These are phyloP conservation scores for Macrocybe sp. DNA, from an alignment of 1,284 basidiomycete genomes.

Conservation along the genomic window DNA sequence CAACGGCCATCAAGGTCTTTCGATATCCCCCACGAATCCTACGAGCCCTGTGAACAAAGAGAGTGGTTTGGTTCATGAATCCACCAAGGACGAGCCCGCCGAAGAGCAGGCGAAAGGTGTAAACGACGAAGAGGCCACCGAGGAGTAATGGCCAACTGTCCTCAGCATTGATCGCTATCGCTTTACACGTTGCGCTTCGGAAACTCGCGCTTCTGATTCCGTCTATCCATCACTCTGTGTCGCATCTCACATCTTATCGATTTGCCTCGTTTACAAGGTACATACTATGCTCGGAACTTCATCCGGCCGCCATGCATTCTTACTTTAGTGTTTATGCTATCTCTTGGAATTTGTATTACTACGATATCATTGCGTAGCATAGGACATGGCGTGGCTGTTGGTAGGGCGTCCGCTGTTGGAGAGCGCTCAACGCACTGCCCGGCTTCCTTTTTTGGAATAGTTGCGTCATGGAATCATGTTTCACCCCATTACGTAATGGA, in stretches of 20 bases:
- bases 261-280: conserved; percentile 16
- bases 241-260: conserved; percentile 16
- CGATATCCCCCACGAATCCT: conserved; percentile 67
- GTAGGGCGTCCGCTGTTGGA: background rate
- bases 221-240: conserved; percentile 10
- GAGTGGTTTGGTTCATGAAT: conserved; percentile 47
- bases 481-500: too few species aligned
- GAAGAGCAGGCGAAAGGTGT: conserved; percentile 14
- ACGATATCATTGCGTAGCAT: conserved; percentile 25
- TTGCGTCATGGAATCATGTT: too few species aligned
- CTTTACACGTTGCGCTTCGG: too few species aligned
- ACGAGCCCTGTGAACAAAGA: conserved; percentile 60
- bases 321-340: conserved; percentile 23
- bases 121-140: conserved; percentile 7
- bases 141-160: conserved; percentile 8
- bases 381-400: conserved; percentile 5
- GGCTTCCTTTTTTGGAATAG: too few species aligned
- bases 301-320: conserved; percentile 18
- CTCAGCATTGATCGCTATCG: background rate
- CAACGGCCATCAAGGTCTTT: conserved; percentile 47
- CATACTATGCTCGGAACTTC: conserved; percentile 12
- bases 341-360: conserved; percentile 29
- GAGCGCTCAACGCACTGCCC: background rate
- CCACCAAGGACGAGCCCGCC: conserved; percentile 23
- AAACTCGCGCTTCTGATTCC: conserved; percentile 5